Evolutionary conservation across 345 rosid genomes (phyloP).

Genomic region (Salix arbutifolia): DNA sequence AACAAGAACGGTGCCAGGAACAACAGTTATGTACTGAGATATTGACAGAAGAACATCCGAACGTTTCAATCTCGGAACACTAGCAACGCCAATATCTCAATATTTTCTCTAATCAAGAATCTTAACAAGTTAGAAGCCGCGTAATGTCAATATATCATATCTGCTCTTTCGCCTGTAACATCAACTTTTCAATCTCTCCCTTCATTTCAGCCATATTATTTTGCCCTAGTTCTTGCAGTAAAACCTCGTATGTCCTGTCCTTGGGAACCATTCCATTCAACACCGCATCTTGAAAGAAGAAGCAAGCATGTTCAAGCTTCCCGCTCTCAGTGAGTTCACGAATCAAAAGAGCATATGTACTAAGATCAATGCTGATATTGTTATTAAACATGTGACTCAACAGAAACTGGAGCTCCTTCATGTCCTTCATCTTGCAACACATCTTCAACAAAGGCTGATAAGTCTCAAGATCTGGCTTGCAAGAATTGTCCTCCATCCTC

Average conservation of each 20-base stretch:
- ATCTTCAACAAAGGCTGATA: slow-evolving; percentile 64
- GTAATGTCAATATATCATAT: too few relatives aligned
- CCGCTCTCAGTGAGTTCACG: slow-evolving; percentile 54
- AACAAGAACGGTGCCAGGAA: too few relatives aligned
- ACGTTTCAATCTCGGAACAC: too few relatives aligned
- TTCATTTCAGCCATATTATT: slow-evolving; percentile 45
- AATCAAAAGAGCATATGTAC: slow-evolving; percentile 55
- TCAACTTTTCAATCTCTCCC: slow-evolving; percentile 44
- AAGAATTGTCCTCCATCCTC: slow-evolving; percentile 57
- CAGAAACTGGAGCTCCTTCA: slow-evolving; percentile 55
- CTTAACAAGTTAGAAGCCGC: too few relatives aligned
- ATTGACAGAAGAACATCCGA: too few relatives aligned
- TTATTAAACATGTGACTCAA: slow-evolving; percentile 65
- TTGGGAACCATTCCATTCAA: slow-evolving; percentile 60
- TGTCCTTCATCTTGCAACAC: slow-evolving; percentile 66
- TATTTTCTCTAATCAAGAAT: too few relatives aligned
- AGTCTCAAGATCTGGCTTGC: slow-evolving; percentile 55
- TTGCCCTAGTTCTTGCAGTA: slow-evolving; percentile 50
- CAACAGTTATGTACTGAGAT: too few relatives aligned
- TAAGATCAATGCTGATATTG: slow-evolving; percentile 53
- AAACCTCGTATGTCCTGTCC: slow-evolving; percentile 41
- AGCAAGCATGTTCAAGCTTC: slow-evolving; percentile 56
- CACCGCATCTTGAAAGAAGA: slow-evolving; percentile 60
- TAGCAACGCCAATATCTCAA: too few relatives aligned
- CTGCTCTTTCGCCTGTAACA: slow-evolving; percentile 18